Base-by-base conservation (phyloP, 495 filamentous ascomycete species). In the Hyaloscypha bicolor region DNA sequence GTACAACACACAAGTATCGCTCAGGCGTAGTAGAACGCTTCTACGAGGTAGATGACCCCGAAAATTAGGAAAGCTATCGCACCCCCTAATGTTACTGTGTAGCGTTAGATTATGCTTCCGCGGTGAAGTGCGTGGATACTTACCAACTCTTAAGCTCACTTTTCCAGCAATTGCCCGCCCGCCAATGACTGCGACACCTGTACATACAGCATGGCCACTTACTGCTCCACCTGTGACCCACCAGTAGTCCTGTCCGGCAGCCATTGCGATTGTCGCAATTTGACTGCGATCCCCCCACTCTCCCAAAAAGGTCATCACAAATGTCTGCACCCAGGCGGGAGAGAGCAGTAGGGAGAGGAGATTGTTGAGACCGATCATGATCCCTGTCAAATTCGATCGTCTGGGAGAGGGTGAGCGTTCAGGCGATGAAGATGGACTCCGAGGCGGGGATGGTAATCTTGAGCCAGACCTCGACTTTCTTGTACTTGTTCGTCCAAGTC, bases 251-350 rank as follows among this genome's bases (percentile, higher is more conserved):
- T 96, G 92, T 3, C 95, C 95, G 11, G 95, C 95, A 56, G 95
- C 96, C 95, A 99, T 99, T 48, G 95, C 95, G 74, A 99, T 97
- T 6, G 95, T 99, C 19, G 95, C 96, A 74, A 99, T 99, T 77
- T 99, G 95, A 74, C 92, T 96, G 67, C 95, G 88, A 74, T 99
- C 95, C 57, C 95, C 95, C 95, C 96, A 98, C 77, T 99, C 95
- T 11, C 95, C 95, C 33, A 99, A 80, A 79, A 99, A 99, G 4
- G 95, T 99, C 95, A 99, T 99, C 68, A 93, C 87, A 76, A 99
- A 99, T 6, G 96, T 99, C 78, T 99, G 95, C 16, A 99, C 95
- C 95, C 95, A 99, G 1, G 94, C 95, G 3, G 95, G 95, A 74
- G 91, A 96, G 21, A 99, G 82, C 3, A 99, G 81, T 9, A 99